Conservation (phyloP, 2,329 filamentous ascomycete genomes). For the Cordyceps fumosorosea region DNA sequence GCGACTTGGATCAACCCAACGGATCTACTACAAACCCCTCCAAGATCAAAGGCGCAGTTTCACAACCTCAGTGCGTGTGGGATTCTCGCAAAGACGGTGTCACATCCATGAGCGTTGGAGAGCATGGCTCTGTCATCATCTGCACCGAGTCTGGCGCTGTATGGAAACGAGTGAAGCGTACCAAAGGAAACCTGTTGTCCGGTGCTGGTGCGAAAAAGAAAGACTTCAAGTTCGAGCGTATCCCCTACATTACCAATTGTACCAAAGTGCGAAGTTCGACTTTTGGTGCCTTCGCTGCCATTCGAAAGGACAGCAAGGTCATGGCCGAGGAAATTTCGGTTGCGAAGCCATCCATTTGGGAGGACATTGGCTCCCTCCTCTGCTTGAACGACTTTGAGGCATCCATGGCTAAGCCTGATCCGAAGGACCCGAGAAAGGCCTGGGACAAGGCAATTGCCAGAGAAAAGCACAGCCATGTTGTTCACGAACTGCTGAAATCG, state of each 20-base stretch:
- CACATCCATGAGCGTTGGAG: slow-evolving; percentile 78
- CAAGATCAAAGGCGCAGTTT: slow-evolving; percentile 80
- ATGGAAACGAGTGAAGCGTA: slow-evolving; percentile 79
- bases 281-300: slow-evolving; percentile 82
- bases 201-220: slow-evolving; percentile 59
- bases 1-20: slow-evolving; percentile 51
- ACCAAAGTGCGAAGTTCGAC: slow-evolving; percentile 78
- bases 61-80: slow-evolving; percentile 77
- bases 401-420: slow-evolving; percentile 26
- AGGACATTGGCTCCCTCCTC: slow-evolving; percentile 64
- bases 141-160: slow-evolving; percentile 89
- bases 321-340: slow-evolving; percentile 66
- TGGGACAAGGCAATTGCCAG: slow-evolving; percentile 26
- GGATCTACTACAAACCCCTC: slow-evolving; percentile 86
- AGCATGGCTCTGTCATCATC: slow-evolving; percentile 90
- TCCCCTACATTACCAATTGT: slow-evolving; percentile 81
- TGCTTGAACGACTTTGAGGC: slow-evolving; percentile 57
- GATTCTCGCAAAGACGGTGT: slow-evolving; percentile 81
- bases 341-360: slow-evolving; percentile 61
- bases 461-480: slow-evolving; percentile 44
- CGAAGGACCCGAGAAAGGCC: slow-evolving; percentile 34
- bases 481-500: slow-evolving; percentile 51
- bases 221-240: slow-evolving; percentile 91
- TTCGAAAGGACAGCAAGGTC: slow-evolving; percentile 78
- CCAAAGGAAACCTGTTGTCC: slow-evolving; percentile 66